These are phyloP conservation scores for Circinella umbellata DNA, from an alignment of 371 early-diverging fungal genomes.

Conservation along the genomic window DNA sequence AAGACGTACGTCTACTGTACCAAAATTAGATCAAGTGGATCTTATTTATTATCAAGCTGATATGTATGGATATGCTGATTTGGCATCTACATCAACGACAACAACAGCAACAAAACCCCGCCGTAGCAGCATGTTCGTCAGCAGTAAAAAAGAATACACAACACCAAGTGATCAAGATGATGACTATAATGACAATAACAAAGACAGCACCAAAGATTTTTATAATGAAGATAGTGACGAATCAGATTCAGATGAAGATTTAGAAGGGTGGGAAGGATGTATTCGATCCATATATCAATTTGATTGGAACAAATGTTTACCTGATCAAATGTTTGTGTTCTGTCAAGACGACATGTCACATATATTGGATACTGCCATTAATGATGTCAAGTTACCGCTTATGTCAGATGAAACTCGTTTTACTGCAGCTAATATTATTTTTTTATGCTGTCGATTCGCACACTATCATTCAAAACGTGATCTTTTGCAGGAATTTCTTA, in stretches of 20 bases:
- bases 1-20: neutral
- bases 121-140: slow-evolving; percentile 10
- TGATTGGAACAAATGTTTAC: slow-evolving; percentile 74
- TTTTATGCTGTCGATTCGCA: slow-evolving; percentile 89
- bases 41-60: slow-evolving; percentile 4
- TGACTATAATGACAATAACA: neutral
- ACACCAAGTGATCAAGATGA: neutral
- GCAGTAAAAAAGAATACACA: neutral
- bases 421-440: slow-evolving; percentile 79
- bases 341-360: slow-evolving; percentile 63
- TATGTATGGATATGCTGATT: neutral
- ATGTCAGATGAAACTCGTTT: slow-evolving; percentile 58
- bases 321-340: slow-evolving; percentile 92
- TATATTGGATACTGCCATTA: slow-evolving; percentile 70
- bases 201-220: neutral
- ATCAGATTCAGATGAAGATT: slow-evolving; percentile 23
- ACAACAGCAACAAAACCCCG: slow-evolving; percentile 15
- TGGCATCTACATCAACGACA: slow-evolving; percentile 18
- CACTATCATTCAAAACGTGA: slow-evolving; percentile 72
- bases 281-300: slow-evolving; percentile 54
- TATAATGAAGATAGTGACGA: slow-evolving; percentile 19
- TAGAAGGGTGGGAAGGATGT: slow-evolving; percentile 27
- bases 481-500: slow-evolving; percentile 66
- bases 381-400: slow-evolving; percentile 49
- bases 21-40: neutral